phyloP scores from a whole-genome alignment of 1,139 yeast species.

The Candida mesenterica region DNA sequence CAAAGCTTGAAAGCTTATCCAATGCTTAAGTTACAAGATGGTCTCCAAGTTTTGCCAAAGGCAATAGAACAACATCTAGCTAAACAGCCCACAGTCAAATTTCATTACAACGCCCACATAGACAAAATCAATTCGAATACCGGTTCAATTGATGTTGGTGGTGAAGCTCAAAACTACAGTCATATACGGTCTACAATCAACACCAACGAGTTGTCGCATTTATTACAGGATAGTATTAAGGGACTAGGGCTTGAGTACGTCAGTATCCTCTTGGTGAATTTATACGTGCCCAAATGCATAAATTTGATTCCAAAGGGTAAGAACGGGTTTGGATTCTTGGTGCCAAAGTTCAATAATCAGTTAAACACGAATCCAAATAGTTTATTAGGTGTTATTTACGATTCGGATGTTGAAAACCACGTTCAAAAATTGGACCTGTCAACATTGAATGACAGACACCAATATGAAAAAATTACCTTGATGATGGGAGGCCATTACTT shows the following conservation, averaged over 20 bases:
- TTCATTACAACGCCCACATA: constrained; percentile 28
- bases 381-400: constrained; percentile 84
- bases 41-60: constrained; percentile 53
- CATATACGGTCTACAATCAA: constrained; percentile 61
- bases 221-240: constrained; percentile 11
- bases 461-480: constrained; percentile 70
- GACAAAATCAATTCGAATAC: constrained; percentile 18
- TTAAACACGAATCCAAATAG: constrained; percentile 50
- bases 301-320: constrained; percentile 42
- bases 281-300: constrained; percentile 32
- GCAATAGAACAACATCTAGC: constrained; percentile 36
- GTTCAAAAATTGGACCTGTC: constrained; percentile 17
- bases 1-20: constrained; percentile 45
- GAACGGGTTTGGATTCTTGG: constrained; percentile 84
- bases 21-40: constrained; percentile 51
- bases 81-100: constrained; percentile 37
- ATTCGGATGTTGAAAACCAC: constrained; percentile 71
- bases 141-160: constrained; percentile 9
- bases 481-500: constrained; percentile 86
- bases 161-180: constrained; percentile 28
- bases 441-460: background rate
- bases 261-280: constrained; percentile 59
- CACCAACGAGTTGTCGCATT: constrained; percentile 30
- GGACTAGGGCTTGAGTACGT: constrained; percentile 39
- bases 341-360: constrained; percentile 50